Base-by-base conservation (phyloP, 345 rosid species). In the Gossypium mustelinum region DNA sequence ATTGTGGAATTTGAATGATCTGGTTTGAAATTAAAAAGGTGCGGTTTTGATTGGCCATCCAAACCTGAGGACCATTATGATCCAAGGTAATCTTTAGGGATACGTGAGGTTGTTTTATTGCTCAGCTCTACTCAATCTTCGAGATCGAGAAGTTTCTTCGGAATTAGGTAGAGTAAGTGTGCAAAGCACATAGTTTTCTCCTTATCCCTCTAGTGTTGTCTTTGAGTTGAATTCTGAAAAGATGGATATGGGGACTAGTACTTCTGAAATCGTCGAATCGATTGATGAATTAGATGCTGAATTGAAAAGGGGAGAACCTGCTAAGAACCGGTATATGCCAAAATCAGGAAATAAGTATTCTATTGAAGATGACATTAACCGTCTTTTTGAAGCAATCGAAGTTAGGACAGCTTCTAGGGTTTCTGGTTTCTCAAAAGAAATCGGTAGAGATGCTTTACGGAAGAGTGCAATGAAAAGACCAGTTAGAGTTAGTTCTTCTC, bases 381-480 rank as follows among this genome's bases (percentile, higher is more conserved):
- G 89, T 78, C 89, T 91, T 57, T 89, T 91, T 64, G 87, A 87
- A 79, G 82, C 93, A 12, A 81, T 91, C 48, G 85, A 87, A 7
- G 70, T 81, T 63, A 83, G 89, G 81, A 76, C 83, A 29, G 84
- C 87, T 43, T 59, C 78, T 18, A 84, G 86, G 81, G 78, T 74
- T 76, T 56, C 75, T n/a, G 80, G 82, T 43, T 52, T 70, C 22
- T 70, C 76, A 1, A 60, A 41, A 72, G 84, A 79, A 68, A 74
- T 70, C 62, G 74, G 79, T 60, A 89, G 76, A 77, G 86, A 84
- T 14, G 72, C 83, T 43, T 70, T 85, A 63, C 65, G 81, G 66
- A 89, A 85, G 80, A 86, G 86, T 84, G 89, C 97, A 14, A 83
- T 87, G 83, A 91, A 91, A 80, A 87, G 87, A 78, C 97, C 97